Percentiles rank a stretch among this genome's conserved stretches.
Conservation (phyloP, 306 rosid species). For the Cucurbita pepo region DNA sequence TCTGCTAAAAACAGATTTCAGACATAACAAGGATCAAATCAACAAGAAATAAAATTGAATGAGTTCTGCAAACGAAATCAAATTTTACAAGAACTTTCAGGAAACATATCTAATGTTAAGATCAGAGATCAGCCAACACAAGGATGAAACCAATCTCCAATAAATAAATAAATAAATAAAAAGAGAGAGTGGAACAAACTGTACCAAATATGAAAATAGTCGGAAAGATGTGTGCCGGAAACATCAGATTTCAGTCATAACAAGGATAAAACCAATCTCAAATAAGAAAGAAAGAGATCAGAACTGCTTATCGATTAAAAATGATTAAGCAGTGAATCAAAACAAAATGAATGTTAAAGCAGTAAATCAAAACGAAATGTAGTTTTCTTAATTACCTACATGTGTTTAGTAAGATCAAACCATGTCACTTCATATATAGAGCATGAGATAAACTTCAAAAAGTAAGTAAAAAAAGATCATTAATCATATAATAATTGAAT, state of each 20-base stretch:
- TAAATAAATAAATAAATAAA: too few relatives aligned
- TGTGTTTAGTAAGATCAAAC: neutral
- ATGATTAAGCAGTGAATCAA: neutral
- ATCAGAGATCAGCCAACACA: neutral
- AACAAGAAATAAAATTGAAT: neutral
- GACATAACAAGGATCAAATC: neutral
- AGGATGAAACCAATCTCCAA: neutral
- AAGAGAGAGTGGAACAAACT: neutral
- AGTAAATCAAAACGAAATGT: neutral
- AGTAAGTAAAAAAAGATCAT: neutral
- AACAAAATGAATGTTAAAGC: neutral
- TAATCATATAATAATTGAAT: neutral
- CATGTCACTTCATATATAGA: neutral
- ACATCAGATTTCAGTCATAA: neutral
- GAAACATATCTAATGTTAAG: neutral
- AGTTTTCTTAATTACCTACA: neutral
- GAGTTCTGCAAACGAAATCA: neutral
- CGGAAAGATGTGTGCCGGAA: neutral
- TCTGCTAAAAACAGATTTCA: neutral
- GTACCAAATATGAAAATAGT: neutral
- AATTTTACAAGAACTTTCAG: neutral
- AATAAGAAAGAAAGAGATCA: neutral
- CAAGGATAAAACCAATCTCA: neutral
- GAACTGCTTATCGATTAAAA: neutral
- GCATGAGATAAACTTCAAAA: neutral